Evolutionary conservation across 257 asterid genomes (phyloP).

Genomic region (Nicotiana benthamiana): DNA sequence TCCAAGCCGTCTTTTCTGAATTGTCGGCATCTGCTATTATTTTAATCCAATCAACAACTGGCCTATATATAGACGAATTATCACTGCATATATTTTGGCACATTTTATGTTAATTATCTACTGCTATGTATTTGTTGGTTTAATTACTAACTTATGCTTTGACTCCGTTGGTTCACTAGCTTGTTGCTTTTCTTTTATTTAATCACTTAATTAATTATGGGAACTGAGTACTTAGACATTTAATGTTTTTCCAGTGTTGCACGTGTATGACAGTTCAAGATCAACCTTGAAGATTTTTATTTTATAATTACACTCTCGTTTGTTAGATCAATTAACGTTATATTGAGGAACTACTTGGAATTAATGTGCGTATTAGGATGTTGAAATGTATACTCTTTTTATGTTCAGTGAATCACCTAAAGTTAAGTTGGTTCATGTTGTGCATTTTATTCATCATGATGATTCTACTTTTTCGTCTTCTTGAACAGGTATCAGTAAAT

Average conservation of each 20-base stretch:
- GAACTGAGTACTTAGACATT: background rate
- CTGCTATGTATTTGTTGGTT: background rate
- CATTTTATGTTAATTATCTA: background rate
- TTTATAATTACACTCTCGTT: background rate
- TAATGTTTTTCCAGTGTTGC: background rate
- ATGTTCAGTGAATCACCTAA: background rate
- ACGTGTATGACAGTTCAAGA: slow-evolving; percentile 42
- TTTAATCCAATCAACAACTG: background rate
- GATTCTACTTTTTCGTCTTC: too few species aligned
- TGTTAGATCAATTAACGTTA: background rate
- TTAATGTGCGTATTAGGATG: background rate
- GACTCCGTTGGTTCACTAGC: background rate
- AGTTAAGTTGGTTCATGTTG: background rate
- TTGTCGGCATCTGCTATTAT: slow-evolving; percentile 33
- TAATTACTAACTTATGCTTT: background rate
- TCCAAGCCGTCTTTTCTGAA: slow-evolving; percentile 36
- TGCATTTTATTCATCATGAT: background rate
- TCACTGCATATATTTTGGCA: background rate
- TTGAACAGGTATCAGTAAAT: too few species aligned
- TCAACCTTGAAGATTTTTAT: background rate
- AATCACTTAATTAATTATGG: background rate
- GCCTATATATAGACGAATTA: too few species aligned
- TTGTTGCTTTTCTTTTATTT: background rate
- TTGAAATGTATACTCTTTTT: background rate
- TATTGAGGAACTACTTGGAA: background rate